Percentiles rank a stretch among this genome's conserved stretches.
These are phyloP conservation scores for Plenodomus biglobosus DNA, from an alignment of 2,329 filamentous ascomycete genomes.

Conservation along the genomic window DNA sequence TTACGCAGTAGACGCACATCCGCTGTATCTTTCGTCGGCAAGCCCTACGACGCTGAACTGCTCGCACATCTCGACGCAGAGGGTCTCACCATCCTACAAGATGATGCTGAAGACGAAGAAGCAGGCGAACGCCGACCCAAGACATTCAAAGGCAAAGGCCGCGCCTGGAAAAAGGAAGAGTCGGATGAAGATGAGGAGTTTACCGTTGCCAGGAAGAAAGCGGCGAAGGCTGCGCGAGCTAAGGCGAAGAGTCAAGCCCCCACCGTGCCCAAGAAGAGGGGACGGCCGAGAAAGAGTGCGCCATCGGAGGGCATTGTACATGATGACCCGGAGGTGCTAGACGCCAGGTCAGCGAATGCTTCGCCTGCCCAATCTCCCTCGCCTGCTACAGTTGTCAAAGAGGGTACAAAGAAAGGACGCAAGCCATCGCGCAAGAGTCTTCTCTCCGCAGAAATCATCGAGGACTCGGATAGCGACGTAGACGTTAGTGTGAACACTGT, in stretches of 20 bases:
- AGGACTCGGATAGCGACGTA: conserved; percentile 1
- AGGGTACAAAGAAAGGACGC: conserved; percentile 12
- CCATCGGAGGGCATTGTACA: conserved; percentile 20
- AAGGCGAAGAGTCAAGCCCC: conserved; percentile 16
- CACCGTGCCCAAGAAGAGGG: conserved; percentile 12
- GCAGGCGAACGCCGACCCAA: conserved; percentile 14
- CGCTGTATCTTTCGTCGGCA: conserved; percentile 8
- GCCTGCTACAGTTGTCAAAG: conserved; percentile 1
- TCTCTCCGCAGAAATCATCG: conserved; percentile 21
- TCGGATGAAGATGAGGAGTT: conserved; percentile 38
- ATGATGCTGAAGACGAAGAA: conserved; percentile 12
- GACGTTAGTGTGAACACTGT: not conserved
- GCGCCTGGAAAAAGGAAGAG: conserved; percentile 37
- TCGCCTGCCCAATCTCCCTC: conserved; percentile 4
- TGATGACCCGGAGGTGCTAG: conserved; percentile 15
- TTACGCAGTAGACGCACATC: conserved; percentile 16
- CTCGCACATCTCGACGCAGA: conserved; percentile 15
- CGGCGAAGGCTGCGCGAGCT: conserved; percentile 10
- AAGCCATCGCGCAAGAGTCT: conserved; percentile 20
- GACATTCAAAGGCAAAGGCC: conserved; percentile 38
- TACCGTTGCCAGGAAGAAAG: conserved; percentile 23
- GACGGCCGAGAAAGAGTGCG: conserved; percentile 24
- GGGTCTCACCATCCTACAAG: conserved; percentile 15
- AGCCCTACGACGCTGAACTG: conserved; percentile 6
- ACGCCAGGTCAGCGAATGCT: not conserved